Base-by-base conservation (phyloP, 441 rosid genomes). In the Aleurites moluccanus region DNA sequence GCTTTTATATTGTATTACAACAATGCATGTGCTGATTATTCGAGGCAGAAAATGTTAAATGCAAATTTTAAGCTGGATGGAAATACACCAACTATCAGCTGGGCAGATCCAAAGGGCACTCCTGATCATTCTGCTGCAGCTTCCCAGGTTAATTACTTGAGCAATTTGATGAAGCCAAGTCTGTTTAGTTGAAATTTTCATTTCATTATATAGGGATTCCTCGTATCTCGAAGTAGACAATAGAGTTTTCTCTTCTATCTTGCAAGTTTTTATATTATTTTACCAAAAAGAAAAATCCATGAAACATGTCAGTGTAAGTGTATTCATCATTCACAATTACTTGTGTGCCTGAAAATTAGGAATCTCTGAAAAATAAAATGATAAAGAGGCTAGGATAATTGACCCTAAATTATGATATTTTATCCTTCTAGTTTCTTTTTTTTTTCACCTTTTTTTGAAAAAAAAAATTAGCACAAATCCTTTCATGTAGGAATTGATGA, bases 81-180 rank as follows among this genome's bases (percentile, higher is more conserved):
- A 60, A 89, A 93, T 80, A 80, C 90, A 65, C 98, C 98, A 74
- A 89, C 99, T 65, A 87, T 95, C 72, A 90, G 96, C 73, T 95
- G 99, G 99, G 99, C 99, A 53, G 99, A 93, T 83, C 99, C 98
- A 2, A 95, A 95, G 90, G 90, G 90, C 82, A 79, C 92, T 72
- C 97, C 98, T 78, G 98, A 95, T 86, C 91, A 89, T 69, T 91
- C 98, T 79, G 92, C 98, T 79, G 86, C 90, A 76, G 86, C 97
- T 78, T 86, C 96, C 25, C 97, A 95, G 96, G 97, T 93, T 80
- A 71, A 40, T 56, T 38, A 56, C 30, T 25, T 52, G 64, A 74
- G 74, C 76, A 69, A 52, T 42, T 56, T 59, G 45, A 40, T 47
- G 33, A 66, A 52, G 47, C 64, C 55, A 30, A 44, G 56, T 27